Conservation (phyloP, 352 stramenopile species). For the Globisporangium iwayamae region DNA sequence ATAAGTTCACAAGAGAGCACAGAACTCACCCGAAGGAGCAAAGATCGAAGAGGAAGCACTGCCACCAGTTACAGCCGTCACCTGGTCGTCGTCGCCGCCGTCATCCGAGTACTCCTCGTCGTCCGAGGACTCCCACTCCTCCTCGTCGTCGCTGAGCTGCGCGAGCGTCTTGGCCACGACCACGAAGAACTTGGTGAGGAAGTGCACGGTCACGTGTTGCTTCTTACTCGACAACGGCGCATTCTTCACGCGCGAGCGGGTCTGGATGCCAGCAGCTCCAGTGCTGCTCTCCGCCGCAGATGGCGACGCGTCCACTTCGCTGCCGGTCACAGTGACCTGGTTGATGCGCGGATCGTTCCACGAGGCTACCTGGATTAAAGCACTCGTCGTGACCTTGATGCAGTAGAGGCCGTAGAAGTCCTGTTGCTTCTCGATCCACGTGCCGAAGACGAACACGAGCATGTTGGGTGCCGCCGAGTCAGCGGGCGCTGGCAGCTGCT, state of each 20-base stretch:
- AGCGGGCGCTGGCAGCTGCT: constrained; percentile 52
- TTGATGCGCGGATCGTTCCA: constrained; percentile 76
- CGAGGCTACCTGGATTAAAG: constrained; percentile 63
- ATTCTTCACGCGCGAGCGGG: constrained; percentile 52
- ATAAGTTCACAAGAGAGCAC: background rate
- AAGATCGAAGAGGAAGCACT: constrained; percentile 32
- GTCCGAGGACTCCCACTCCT: constrained; percentile 73
- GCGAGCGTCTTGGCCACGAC: constrained; percentile 69
- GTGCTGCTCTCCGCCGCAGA: background rate
- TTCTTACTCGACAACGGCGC: constrained; percentile 22
- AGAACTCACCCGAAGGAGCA: constrained; percentile 55
- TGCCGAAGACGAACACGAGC: constrained; percentile 75
- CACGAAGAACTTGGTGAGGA: constrained; percentile 74
- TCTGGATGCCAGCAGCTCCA: constrained; percentile 31
- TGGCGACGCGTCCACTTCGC: constrained; percentile 27
- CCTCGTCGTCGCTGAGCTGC: constrained; percentile 70
- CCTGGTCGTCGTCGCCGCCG: constrained; percentile 35
- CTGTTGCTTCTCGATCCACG: constrained; percentile 81
- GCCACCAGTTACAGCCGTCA: constrained; percentile 5
- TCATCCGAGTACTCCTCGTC: constrained; percentile 62
- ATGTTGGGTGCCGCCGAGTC: constrained; percentile 34
- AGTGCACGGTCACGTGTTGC: constrained; percentile 63
- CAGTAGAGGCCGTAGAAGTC: constrained; percentile 84
- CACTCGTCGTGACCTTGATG: constrained; percentile 82
- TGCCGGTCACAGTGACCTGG: constrained; percentile 59